phyloP scores from a whole-genome alignment of 495 filamentous ascomycete species.

The Parmelia sp. region DNA sequence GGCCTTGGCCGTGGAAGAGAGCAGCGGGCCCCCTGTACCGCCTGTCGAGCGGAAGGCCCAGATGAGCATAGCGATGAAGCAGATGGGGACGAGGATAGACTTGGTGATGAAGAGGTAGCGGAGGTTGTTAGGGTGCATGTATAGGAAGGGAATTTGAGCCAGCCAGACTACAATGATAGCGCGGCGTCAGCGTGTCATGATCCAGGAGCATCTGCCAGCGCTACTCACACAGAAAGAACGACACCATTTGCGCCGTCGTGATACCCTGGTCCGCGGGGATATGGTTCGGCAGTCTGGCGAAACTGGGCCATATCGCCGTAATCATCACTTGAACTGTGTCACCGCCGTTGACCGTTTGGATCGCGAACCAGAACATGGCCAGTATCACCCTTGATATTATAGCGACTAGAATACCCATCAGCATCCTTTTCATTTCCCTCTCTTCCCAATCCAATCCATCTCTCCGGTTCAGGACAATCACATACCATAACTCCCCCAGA shows the following conservation, averaged over 20 bases:
- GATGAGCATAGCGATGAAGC: slow-evolving; percentile 44
- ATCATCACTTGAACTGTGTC: slow-evolving; percentile 62
- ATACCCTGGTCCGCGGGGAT: slow-evolving; percentile 55
- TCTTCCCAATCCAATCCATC: not conserved
- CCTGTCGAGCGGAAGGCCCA: slow-evolving; percentile 39
- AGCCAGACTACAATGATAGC: slow-evolving; percentile 33
- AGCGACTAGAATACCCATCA: slow-evolving; percentile 35
- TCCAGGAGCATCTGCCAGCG: not conserved
- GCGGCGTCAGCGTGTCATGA: not conserved
- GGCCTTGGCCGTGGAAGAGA: slow-evolving; percentile 23
- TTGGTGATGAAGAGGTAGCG: slow-evolving; percentile 45
- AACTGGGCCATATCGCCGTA: slow-evolving; percentile 61
- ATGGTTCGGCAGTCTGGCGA: slow-evolving; percentile 46
- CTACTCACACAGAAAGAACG: slow-evolving; percentile 49
- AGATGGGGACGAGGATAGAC: slow-evolving; percentile 39
- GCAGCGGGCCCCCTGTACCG: slow-evolving; percentile 21
- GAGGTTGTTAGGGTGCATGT: slow-evolving; percentile 40
- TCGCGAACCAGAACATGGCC: slow-evolving; percentile 67
- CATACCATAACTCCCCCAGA: slow-evolving; percentile 54
- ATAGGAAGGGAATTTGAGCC: slow-evolving; percentile 43
- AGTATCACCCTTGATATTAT: slow-evolving; percentile 62
- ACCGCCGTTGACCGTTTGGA: slow-evolving; percentile 61
- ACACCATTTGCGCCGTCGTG: slow-evolving; percentile 57
- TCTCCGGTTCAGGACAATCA: not conserved
- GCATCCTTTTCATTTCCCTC: not conserved